A percentile compares a stretch with the other conserved stretches of the same genome.
Evolutionary conservation across 2,329 filamentous ascomycete species (phyloP).

Genomic region (Penicillium sp.): DNA sequence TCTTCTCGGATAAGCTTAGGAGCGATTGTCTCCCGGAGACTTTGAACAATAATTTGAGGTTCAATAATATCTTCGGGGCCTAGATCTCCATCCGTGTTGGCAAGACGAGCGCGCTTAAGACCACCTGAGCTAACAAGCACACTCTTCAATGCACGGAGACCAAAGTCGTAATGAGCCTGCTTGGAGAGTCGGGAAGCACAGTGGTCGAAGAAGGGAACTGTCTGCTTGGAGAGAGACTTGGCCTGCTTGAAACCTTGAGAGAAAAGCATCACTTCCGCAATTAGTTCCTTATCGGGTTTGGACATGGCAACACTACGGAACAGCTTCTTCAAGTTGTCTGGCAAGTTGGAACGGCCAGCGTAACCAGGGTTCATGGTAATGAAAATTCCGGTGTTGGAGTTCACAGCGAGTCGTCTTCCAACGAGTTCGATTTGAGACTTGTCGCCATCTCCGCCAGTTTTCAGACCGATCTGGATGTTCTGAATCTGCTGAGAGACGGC

Average conservation of each 20-base stretch:
- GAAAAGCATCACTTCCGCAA: conserved; percentile 99
- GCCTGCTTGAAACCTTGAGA: conserved; percentile 98
- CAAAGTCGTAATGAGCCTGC: conserved; percentile 98
- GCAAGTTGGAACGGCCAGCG: conserved; percentile 93
- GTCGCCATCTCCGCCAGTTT: conserved; percentile 76
- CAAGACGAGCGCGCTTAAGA: conserved; percentile 81
- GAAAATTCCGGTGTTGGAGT: conserved; percentile 94
- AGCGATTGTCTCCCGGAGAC: conserved; percentile 95
- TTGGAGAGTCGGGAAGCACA: conserved; percentile 81
- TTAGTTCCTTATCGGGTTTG: conserved; percentile 98
- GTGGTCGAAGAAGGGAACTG: conserved; percentile 96
- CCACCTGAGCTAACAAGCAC: conserved; percentile 94
- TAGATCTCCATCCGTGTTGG: conserved; percentile 55
- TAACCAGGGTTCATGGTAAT: conserved; percentile 99
- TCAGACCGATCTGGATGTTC: conserved; percentile 95
- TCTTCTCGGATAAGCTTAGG: conserved; percentile 94
- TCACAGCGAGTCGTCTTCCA: conserved; percentile 84
- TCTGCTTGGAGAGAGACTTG: conserved; percentile 89
- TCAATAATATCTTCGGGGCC: conserved; percentile 75
- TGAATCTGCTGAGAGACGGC: conserved; percentile 99
- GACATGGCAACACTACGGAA: conserved; percentile 99
- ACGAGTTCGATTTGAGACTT: conserved; percentile 92
- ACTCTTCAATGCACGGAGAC: conserved; percentile 95
- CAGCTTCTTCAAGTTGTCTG: conserved; percentile 98
- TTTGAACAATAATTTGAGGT: conserved; percentile 97